Evolutionary conservation across 306 rosid species (phyloP).

Genomic region (Canavalia ensiformis): DNA sequence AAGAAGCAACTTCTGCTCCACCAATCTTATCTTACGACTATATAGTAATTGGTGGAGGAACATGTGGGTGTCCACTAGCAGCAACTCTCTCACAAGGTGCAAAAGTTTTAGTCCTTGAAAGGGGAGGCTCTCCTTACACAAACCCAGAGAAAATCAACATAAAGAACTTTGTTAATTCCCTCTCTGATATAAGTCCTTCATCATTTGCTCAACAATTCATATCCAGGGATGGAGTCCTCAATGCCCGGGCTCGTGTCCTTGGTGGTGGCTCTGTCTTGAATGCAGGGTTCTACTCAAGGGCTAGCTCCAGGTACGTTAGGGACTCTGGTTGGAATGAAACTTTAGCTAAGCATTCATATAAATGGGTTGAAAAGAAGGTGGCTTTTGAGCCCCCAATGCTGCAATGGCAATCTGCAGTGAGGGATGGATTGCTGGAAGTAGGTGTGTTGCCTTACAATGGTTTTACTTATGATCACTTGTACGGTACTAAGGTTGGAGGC

Average conservation of each 20-base stretch:
- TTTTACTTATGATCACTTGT: conserved; percentile 64
- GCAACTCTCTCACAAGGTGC: conserved; percentile 78
- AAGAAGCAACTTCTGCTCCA: conserved; percentile 71
- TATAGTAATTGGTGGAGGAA: conserved; percentile 84
- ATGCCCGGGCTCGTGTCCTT: conserved; percentile 61
- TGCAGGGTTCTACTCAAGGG: conserved; percentile 75
- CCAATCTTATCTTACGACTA: conserved; percentile 58
- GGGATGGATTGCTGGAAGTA: conserved; percentile 64
- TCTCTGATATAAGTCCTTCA: conserved; percentile 57
- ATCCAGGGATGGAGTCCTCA: conserved; percentile 70
- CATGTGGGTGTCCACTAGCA: conserved; percentile 87
- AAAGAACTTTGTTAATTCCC: conserved; percentile 50
- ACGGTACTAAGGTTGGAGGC: conserved; percentile 82
- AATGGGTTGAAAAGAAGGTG: conserved; percentile 74
- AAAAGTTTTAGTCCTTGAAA: conserved; percentile 67
- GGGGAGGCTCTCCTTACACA: conserved; percentile 80
- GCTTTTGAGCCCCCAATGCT: conserved; percentile 60
- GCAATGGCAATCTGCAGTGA: conserved; percentile 77
- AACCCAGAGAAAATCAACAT: conserved; percentile 59
- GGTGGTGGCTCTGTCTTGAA: conserved; percentile 81
- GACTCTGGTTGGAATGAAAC: conserved; percentile 61
- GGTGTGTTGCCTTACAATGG: conserved; percentile 77
- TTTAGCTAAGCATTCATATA: conserved; percentile 57
- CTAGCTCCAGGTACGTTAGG: conserved; percentile 51
- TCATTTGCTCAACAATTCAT: conserved; percentile 74